A percentile compares a stretch with the other conserved stretches of the same genome.
phyloP scores from a whole-genome alignment of 2,329 filamentous ascomycete genomes.

The Paecilomyces fulvus region DNA sequence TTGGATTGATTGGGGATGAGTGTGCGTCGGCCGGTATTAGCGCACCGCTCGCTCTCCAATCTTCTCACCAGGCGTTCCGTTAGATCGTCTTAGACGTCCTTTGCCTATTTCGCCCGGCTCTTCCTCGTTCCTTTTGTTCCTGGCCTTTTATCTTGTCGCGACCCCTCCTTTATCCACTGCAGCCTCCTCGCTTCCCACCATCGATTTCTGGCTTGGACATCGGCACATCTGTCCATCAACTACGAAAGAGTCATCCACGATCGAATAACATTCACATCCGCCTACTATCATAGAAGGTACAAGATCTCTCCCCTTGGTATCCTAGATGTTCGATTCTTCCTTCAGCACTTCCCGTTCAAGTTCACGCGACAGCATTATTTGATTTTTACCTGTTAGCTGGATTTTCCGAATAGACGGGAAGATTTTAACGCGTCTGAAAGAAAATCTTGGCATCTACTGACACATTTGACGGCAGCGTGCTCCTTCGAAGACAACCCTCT shows the following conservation, averaged over 20 bases:
- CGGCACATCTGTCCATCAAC: not conserved
- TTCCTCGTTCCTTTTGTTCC: constrained; percentile 1
- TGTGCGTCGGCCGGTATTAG: constrained; percentile 6
- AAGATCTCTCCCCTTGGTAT: not conserved
- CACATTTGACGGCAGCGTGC: not conserved
- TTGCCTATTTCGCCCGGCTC: constrained; percentile 2
- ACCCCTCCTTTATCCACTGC: constrained; percentile 2
- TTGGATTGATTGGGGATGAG: not conserved
- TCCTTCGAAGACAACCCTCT: not conserved
- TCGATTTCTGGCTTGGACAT: not conserved
- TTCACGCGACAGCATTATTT: not conserved
- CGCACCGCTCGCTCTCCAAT: constrained; percentile 6
- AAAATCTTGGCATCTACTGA: not conserved
- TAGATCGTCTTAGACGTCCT: constrained; percentile 1
- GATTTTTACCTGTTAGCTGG: not conserved
- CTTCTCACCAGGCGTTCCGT: not conserved
- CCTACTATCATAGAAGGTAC: not conserved
- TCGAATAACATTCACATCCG: not conserved
- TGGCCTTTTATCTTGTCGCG: constrained; percentile 2
- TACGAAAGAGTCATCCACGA: not conserved
- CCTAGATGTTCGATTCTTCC: not conserved
- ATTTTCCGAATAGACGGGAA: not conserved
- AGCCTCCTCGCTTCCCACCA: not conserved
- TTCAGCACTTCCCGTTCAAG: not conserved
- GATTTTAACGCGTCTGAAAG: not conserved